These are phyloP conservation scores for Rhodotorula sp. DNA, from an alignment of 1,284 basidiomycete genomes.

Conservation along the genomic window DNA sequence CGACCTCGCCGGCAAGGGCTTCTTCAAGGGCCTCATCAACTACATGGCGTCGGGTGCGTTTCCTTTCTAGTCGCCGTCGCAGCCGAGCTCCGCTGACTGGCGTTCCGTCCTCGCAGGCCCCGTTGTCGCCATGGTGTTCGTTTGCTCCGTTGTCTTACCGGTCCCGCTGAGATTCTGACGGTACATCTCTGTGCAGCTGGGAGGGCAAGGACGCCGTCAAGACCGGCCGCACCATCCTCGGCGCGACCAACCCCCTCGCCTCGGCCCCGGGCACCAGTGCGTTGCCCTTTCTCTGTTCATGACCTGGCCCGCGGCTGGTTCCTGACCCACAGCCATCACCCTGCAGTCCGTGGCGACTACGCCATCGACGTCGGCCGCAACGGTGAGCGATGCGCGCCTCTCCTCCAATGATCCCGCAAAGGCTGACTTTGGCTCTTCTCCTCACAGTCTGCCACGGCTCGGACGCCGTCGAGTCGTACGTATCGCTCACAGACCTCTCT, in stretches of 20 bases:
- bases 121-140: constrained; percentile 79
- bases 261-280: constrained; percentile 71
- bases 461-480: constrained; percentile 35
- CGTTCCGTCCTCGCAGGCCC: constrained; percentile 65
- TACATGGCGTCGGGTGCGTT: constrained; percentile 59
- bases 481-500: too few species aligned
- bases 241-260: constrained; percentile 92
- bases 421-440: background rate
- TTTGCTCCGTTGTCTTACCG: background rate
- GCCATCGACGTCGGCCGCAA: constrained; percentile 87
- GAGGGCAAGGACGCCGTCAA: constrained; percentile 88
- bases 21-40: constrained; percentile 90
- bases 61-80: background rate
- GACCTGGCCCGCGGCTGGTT: background rate
- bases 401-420: background rate
- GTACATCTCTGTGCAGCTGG: constrained; percentile 60
- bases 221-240: constrained; percentile 68
- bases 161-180: background rate
- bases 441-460: constrained; percentile 70
- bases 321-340: too few species aligned
- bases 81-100: background rate
- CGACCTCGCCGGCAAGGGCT: constrained; percentile 84
- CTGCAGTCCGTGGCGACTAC: constrained; percentile 77
- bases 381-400: background rate
- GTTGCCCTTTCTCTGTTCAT: constrained; percentile 31